Conservation (phyloP, 1,284 basidiomycete genomes). For the Tilletia walkeri region DNA sequence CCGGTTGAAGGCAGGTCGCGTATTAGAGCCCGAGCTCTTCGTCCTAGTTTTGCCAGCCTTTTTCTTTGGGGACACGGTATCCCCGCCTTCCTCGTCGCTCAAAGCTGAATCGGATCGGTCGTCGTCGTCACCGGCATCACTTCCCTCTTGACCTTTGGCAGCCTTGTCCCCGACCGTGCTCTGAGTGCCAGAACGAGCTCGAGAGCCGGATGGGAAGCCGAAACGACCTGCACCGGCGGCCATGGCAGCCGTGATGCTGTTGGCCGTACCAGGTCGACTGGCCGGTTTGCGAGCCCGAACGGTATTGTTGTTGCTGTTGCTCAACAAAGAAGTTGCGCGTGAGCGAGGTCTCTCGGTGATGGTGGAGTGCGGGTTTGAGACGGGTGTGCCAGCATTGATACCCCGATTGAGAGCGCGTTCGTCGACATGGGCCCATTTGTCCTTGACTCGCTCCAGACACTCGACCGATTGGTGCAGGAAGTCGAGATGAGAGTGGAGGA, state of each 20-base stretch:
- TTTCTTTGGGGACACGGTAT: background rate
- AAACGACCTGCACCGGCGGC: conserved; percentile 6
- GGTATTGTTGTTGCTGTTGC: background rate
- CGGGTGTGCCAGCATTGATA: background rate
- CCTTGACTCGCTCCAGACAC: conserved; percentile 38
- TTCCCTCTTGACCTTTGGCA: background rate
- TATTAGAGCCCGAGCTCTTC: conserved; percentile 1
- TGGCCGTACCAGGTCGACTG: conserved; percentile 4
- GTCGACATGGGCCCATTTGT: conserved; percentile 14
- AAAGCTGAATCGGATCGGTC: background rate
- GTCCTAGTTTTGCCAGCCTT: background rate
- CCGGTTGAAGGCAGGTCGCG: background rate
- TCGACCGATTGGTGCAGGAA: conserved; percentile 37
- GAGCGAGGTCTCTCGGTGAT: background rate
- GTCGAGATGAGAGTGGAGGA: conserved; percentile 40
- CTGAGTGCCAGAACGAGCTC: background rate
- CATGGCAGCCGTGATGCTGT: conserved; percentile 9
- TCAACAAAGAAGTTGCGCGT: background rate
- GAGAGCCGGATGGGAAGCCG: background rate
- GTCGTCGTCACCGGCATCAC: background rate
- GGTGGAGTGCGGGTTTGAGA: background rate
- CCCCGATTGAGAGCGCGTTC: conserved; percentile 9
- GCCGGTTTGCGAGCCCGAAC: conserved; percentile 1
- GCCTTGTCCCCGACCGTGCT: background rate
- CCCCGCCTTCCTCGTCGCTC: conserved; percentile 6